Evolutionary conservation across 495 filamentous ascomycete species (phyloP), one percentile per base, ranked within the genome.

Genomic region (Apodospora peruviana): DNA sequence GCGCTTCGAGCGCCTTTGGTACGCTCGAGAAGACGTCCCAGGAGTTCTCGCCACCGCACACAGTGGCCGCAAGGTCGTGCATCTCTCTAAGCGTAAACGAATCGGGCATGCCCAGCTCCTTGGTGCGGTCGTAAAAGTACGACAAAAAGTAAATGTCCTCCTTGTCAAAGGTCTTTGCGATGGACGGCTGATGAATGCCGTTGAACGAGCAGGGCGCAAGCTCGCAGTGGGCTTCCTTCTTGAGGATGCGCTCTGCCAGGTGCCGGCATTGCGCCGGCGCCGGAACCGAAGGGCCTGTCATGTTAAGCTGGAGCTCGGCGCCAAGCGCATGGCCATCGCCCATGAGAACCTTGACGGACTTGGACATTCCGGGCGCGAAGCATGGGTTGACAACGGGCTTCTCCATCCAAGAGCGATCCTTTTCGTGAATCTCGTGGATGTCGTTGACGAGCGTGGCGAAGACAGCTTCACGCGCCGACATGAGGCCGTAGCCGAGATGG

Each of bases 111-210:
- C 93, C 93, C 29, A 98, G 77, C 38, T 87, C 86, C 52, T 84
- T 75, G 24, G 88, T 90, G 60, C 93, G 91, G 74, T 98, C 93
- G 71, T 83, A 95, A 73, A 98, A 98, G 74, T 91, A 98, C 32
- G 88, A 94, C 69, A 98, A 91, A 53, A 95, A 88, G 73, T 90
- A 98, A 19, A 96, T 81, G 61, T 96, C 94, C 64, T 96, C 93
- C 47, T 77, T 76, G 16, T 90, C 74, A 59, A 98, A 97, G 1
- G 93, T 98, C 77, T 95, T 93, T 51, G 80, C 86, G 34, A 98
- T 80, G 32, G 86, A 85, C 1, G 93, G 93, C 64, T 98, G 93
- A 67, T 97, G 88, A 23, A 97, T 79, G 55, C 93, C 93, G 64
- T 91, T 91, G 83, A 98, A 98, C 5, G 93, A 95, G 76, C 93